Base-by-base conservation (phyloP, 805 yeast genomes). In the Pichia paraexigua region DNA sequence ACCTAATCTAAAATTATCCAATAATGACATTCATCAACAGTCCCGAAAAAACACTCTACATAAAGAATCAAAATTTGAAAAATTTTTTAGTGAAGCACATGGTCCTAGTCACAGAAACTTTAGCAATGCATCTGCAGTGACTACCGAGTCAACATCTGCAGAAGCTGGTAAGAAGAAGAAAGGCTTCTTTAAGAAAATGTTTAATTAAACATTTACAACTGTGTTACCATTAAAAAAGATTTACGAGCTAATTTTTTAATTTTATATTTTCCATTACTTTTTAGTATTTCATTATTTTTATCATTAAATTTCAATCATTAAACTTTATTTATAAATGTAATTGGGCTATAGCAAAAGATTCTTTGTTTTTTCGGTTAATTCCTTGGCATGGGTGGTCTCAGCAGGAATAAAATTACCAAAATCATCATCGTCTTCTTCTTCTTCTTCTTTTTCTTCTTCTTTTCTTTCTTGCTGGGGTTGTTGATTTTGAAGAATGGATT, bases 331-430 rank as follows among this genome's bases (percentile, higher is more conserved):
- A 18, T 6, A 9, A n/a, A 39, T 22, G 9, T 12, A 15, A 11
- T 2, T 17, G 11, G 15, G 17, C n/a, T 24, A 20, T 45, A 37
- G 7, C 9, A 35, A n/a, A 17, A 35, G 10, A 17, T 17, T 35
- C n/a, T 35, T n/a, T 17, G 39, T n/a, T n/a, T 35, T n/a, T 35
- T 35, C 18, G 7, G 35, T 24, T 15, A n/a, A 24, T 2, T 24
- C 30, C 3, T 6, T 35, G 10, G 43, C 20, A n/a, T 45, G 30
- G 6, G 41, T n/a, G 11, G 17, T 17, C 7, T 25, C 39, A 25
- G 70, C 68, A 12, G 67, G 62, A 7, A 64, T 58, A 52, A 60
- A 65, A 44, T 58, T 63, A 17, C 71, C 71, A 47, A 67, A 67
- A 41, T 67, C 71, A 35, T 63, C 71, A 43, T 66, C 70, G n/a